Conservation (phyloP, 306 rosid genomes). For the Crataegus laevigata region DNA sequence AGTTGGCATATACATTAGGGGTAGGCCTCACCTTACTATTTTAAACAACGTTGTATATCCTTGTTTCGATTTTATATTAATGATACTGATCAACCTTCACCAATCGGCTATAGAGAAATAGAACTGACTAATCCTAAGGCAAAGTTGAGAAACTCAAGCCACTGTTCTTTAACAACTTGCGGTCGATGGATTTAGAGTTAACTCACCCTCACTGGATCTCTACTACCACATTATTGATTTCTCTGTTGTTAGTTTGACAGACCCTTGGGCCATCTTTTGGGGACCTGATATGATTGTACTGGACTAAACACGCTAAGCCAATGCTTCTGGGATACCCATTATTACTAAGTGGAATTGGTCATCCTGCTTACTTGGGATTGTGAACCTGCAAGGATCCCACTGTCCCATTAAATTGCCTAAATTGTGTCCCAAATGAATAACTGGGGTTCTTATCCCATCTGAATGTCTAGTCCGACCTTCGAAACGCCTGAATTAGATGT, state of each 20-base stretch:
- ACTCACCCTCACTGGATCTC: too few relatives aligned
- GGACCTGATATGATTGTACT: not conserved
- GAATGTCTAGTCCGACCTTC: not conserved
- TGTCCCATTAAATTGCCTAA: not conserved
- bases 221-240: not conserved
- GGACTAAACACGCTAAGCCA: not conserved
- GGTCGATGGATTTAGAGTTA: too few relatives aligned
- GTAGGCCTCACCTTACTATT: too few relatives aligned
- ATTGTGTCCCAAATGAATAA: not conserved
- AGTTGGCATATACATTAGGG: too few relatives aligned
- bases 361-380: not conserved
- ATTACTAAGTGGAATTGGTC: not conserved
- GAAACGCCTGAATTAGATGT: not conserved
- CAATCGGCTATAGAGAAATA: too few relatives aligned
- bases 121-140: too few relatives aligned
- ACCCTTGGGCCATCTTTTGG: not conserved
- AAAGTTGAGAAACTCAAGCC: too few relatives aligned
- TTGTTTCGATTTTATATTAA: too few relatives aligned
- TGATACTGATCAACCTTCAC: too few relatives aligned
- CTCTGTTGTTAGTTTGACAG: not conserved
- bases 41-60: too few relatives aligned
- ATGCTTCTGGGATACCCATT: not conserved
- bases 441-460: not conserved
- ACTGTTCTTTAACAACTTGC: too few relatives aligned
- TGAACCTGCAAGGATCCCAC: not conserved